These are phyloP conservation scores for Phytopythium litorale DNA, from an alignment of 352 stramenopile genomes.

Conservation along the genomic window DNA sequence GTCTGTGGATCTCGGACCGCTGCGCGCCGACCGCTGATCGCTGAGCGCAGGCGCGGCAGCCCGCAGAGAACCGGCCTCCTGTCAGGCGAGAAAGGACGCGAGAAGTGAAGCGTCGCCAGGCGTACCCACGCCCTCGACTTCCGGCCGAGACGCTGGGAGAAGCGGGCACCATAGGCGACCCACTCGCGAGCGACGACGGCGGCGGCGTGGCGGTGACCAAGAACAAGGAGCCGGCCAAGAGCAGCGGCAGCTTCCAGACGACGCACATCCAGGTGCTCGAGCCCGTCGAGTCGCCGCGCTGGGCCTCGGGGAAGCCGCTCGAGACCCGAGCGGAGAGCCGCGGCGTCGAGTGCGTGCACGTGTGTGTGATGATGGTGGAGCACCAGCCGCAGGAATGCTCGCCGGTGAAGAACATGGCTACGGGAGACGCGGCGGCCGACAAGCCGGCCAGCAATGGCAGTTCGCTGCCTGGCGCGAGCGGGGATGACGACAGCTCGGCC, in stretches of 20 bases:
- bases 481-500: not conserved
- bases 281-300: constrained; percentile 38
- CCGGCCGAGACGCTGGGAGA: constrained; percentile 12
- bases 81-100: not conserved
- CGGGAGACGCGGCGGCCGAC: not conserved
- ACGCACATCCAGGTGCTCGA: constrained; percentile 52
- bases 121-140: not conserved
- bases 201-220: constrained; percentile 23
- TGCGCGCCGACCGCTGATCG: too few species aligned
- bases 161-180: constrained; percentile 40
- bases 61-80: too few species aligned
- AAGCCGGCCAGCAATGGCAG: constrained; percentile 16
- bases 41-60: too few species aligned
- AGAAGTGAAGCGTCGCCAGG: not conserved
- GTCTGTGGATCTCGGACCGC: too few species aligned
- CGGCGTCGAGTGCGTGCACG: constrained; percentile 32
- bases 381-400: constrained; percentile 31
- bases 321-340: constrained; percentile 22
- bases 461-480: constrained; percentile 1
- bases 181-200: constrained; percentile 30
- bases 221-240: constrained; percentile 20
- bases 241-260: constrained; percentile 31
- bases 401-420: constrained; percentile 8
- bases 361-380: constrained; percentile 72
- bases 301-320: constrained; percentile 29